A percentile compares a stretch with the other conserved stretches of the same genome.
These are phyloP conservation scores for Hypoxylon sp. DNA, from an alignment of 2,329 filamentous ascomycete species.

Conservation along the genomic window DNA sequence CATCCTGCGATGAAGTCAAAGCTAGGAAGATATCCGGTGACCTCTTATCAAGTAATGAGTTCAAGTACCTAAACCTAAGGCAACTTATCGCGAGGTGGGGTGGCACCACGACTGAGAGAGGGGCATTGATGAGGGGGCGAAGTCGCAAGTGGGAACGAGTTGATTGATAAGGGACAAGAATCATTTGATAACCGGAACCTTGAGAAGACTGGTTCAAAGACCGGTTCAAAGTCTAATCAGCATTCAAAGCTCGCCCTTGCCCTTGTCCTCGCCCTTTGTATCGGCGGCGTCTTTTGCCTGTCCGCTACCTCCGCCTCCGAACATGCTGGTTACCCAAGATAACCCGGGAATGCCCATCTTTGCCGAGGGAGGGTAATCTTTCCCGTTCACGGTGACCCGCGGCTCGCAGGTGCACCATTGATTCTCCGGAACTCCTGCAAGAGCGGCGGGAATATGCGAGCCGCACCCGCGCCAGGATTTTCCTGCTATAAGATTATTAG, in stretches of 20 bases:
- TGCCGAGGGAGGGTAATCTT: slow-evolving; percentile 63
- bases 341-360: slow-evolving; percentile 58
- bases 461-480: slow-evolving; percentile 67
- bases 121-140: slow-evolving; percentile 31
- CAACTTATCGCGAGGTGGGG: slow-evolving; percentile 32
- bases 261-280: slow-evolving; percentile 42
- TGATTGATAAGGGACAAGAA: slow-evolving; percentile 1
- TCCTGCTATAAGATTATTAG: slow-evolving; percentile 57
- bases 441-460: slow-evolving; percentile 62
- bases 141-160: slow-evolving; percentile 23
- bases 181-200: slow-evolving; percentile 11
- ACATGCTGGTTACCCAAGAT: slow-evolving; percentile 56
- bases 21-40: not conserved
- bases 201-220: slow-evolving; percentile 1
- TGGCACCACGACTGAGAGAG: slow-evolving; percentile 23
- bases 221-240: not conserved
- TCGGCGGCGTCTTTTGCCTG: slow-evolving; percentile 16
- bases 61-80: slow-evolving; percentile 9
- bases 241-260: slow-evolving; percentile 42
- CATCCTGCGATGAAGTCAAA: not conserved
- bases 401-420: slow-evolving; percentile 66
- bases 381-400: slow-evolving; percentile 60
- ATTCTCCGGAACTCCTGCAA: slow-evolving; percentile 60
- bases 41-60: slow-evolving; percentile 21
- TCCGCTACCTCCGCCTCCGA: slow-evolving; percentile 45